These are phyloP conservation scores for Penstemon newberryi DNA, from an alignment of 257 asterid species.

Conservation along the genomic window DNA sequence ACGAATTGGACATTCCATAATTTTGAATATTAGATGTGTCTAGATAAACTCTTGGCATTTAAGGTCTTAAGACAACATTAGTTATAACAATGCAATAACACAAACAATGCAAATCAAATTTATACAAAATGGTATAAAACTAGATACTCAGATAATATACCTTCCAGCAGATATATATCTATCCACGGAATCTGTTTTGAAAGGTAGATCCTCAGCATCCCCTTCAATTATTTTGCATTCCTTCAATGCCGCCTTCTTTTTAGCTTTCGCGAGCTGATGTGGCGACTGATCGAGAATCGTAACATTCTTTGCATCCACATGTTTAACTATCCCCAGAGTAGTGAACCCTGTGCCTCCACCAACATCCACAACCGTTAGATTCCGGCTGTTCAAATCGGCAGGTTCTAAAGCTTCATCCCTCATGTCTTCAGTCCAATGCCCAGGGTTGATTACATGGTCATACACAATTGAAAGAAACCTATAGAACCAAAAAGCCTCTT, in stretches of 20 bases:
- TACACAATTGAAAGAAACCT: slow-evolving; percentile 86
- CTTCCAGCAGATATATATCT: slow-evolving; percentile 96
- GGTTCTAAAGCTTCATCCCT: slow-evolving; percentile 96
- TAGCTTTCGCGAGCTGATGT: slow-evolving; percentile 93
- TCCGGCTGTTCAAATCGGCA: slow-evolving; percentile 59
- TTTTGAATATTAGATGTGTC: neutral
- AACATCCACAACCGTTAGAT: slow-evolving; percentile 79
- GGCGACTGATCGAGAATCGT: slow-evolving; percentile 99
- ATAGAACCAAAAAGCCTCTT: slow-evolving; percentile 96
- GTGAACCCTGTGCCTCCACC: slow-evolving; percentile 98
- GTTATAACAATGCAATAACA: neutral
- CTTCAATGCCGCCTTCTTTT: slow-evolving; percentile 82
- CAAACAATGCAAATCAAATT: slow-evolving; percentile 3
- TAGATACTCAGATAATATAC: slow-evolving; percentile 32
- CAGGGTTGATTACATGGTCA: slow-evolving; percentile 95
- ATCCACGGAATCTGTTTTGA: slow-evolving; percentile 68
- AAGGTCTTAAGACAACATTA: neutral
- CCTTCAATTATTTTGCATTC: slow-evolving; percentile 87
- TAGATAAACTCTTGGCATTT: neutral
- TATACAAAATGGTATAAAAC: neutral
- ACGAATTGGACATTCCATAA: too few relatives aligned
- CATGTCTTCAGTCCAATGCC: slow-evolving; percentile 99
- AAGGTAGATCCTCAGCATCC: slow-evolving; percentile 97
- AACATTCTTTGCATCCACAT: slow-evolving; percentile 90
- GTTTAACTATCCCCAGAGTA: slow-evolving; percentile 83